Conservation (phyloP, 805 yeast genomes). For the Wickerhamomyces hampshirensis region DNA sequence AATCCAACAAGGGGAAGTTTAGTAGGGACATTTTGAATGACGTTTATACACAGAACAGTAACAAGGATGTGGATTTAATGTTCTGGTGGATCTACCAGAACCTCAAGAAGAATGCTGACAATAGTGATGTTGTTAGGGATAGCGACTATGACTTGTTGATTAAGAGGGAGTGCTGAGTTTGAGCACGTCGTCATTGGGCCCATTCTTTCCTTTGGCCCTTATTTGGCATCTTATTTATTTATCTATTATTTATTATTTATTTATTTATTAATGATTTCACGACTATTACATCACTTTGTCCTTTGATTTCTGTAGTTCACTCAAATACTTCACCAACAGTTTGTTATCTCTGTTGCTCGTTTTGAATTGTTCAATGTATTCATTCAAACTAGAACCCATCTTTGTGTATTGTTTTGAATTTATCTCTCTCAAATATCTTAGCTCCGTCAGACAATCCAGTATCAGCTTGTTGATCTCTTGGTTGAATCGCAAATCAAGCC, state of each 20-base stretch:
- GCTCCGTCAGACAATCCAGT: neutral
- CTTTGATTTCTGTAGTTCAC: neutral
- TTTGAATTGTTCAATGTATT: slow-evolving; percentile 3
- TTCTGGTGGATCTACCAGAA: slow-evolving; percentile 15
- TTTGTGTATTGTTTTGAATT: neutral
- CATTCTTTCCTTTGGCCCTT: too few relatives aligned
- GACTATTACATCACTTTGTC: too few relatives aligned
- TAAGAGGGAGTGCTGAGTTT: slow-evolving; percentile 4
- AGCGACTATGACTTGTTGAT: slow-evolving; percentile 11
- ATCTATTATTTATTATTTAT: too few relatives aligned
- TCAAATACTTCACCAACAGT: slow-evolving; percentile 9
- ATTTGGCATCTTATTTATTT: too few relatives aligned
- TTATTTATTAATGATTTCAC: neutral
- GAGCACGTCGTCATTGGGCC: too few relatives aligned
- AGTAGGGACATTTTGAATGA: too few relatives aligned
- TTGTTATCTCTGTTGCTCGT: slow-evolving; percentile 4
- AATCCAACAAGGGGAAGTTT: neutral
- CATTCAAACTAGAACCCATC: neutral
- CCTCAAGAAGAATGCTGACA: slow-evolving; percentile 10
- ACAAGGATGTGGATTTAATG: slow-evolving; percentile 15
- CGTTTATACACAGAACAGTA: too few relatives aligned
- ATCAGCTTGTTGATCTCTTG: slow-evolving; percentile 8
- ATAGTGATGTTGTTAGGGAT: slow-evolving; percentile 11
- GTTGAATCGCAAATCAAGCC: slow-evolving; percentile 11
- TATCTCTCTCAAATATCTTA: slow-evolving; percentile 2